phyloP scores from a whole-genome alignment of 441 rosid genomes.

The Euphorbia corollata region DNA sequence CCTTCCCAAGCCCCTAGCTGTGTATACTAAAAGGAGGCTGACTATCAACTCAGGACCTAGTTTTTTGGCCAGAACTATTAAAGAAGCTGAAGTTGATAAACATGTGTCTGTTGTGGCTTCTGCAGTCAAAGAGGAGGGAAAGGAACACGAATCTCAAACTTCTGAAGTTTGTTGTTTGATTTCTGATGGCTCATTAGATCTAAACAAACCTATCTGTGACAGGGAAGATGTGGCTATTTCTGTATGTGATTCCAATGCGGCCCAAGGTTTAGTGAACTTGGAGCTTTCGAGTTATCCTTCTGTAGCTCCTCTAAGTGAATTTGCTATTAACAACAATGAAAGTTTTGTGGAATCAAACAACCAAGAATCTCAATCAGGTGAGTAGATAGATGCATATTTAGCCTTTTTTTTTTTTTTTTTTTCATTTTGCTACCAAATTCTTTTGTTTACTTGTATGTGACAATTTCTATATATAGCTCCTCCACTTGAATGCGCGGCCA shows the following conservation, averaged over 20 bases:
- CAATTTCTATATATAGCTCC: too few relatives aligned
- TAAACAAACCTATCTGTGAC: not conserved
- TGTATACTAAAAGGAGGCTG: not conserved
- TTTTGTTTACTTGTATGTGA: too few relatives aligned
- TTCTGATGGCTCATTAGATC: not conserved
- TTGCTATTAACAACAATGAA: too few relatives aligned
- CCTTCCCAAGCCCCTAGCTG: not conserved
- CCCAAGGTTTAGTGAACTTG: not conserved
- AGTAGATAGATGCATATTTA: too few relatives aligned
- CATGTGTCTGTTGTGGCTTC: not conserved
- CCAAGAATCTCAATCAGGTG: too few relatives aligned
- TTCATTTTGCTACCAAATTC: too few relatives aligned
- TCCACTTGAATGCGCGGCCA: too few relatives aligned
- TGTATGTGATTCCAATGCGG: not conserved
- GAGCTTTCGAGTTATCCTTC: not conserved
- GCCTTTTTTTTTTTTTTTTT: too few relatives aligned
- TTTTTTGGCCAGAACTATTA: not conserved
- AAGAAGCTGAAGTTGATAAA: not conserved
- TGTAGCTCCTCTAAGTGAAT: not conserved
- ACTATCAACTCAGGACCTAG: not conserved
- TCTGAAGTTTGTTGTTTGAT: not conserved
- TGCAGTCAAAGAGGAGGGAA: not conserved
- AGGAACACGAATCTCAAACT: not conserved
- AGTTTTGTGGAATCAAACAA: too few relatives aligned
- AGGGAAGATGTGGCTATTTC: not conserved